Evolutionary conservation across 2,329 filamentous ascomycete genomes (phyloP), one percentile per base, ranked within the genome.

Genomic region (Cladophialophora yegresii): DNA sequence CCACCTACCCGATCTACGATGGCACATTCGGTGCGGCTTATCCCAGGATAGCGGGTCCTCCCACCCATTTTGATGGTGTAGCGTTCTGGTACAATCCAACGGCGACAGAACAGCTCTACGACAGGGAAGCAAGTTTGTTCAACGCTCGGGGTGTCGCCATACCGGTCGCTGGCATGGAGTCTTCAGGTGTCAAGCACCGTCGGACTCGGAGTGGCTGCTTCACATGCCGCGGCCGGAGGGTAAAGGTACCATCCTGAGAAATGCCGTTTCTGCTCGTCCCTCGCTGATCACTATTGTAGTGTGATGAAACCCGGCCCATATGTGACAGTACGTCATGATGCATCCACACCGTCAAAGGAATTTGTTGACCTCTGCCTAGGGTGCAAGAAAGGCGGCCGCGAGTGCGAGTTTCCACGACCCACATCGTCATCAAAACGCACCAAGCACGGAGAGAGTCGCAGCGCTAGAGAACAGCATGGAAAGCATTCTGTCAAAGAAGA

Each of bases 181-280:
- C 71, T 61, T 58, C 75, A 30, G 90, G 90, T 73, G 89, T 96
- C 70, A 98, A 98, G 77, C 93, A 98, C 76, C 89, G 93, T 67
- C 87, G 95, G 71, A 98, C 95, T 50, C 85, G 95, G 71, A 97
- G 92, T 68, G 95, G 95, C 30, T 99, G 95, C 79, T 97, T 86
- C 74, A 98, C 93, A 54, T 99, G 95, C 77, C 86, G 95, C 64
- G 89, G 88, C 72, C 86, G 95, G 70, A 86, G 95, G 76, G 93
- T 98, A 58, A 98, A 88, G 82, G 84, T 85, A 73, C 67, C 70
- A 10, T 59, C 20, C 1, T 22, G 20, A 53, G 32, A 16, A 6
- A 7, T 59, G 57, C 33, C 45, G n/a, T n/a, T 59, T 58, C 9
- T 43, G 20, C 22, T 36, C 4, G 16, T 30, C 43, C 9, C 53